Conservation (phyloP, 2,329 filamentous ascomycete genomes). For the Neofusicoccum laricinum region DNA sequence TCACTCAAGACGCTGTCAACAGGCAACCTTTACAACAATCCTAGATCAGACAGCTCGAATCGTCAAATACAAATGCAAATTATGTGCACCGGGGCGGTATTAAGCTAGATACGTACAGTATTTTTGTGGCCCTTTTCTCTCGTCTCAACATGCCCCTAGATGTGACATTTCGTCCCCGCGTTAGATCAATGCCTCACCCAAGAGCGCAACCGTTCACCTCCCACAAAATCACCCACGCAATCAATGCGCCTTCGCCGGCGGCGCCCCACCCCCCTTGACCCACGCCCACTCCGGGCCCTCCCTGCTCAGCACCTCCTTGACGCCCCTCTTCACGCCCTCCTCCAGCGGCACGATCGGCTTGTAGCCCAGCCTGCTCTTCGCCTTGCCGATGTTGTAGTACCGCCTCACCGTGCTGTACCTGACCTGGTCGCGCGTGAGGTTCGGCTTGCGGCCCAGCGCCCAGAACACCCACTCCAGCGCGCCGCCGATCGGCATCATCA, state of each 20-base stretch:
- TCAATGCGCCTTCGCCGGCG: constrained; percentile 2
- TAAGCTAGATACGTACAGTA: too few species aligned
- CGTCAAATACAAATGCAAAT: too few species aligned
- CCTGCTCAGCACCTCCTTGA: constrained; percentile 36
- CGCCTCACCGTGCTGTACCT: constrained; percentile 70
- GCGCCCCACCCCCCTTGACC: constrained; percentile 3
- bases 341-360: constrained; percentile 63
- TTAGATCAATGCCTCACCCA: too few species aligned
- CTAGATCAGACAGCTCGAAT: too few species aligned
- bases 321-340: constrained; percentile 56
- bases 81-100: too few species aligned
- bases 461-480: constrained; percentile 47
- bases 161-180: too few species aligned
- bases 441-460: constrained; percentile 44
- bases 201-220: too few species aligned
- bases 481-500: constrained; percentile 42
- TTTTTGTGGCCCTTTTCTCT: too few species aligned
- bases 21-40: too few species aligned
- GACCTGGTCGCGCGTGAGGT: constrained; percentile 48
- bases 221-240: too few species aligned
- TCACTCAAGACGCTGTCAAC: too few species aligned
- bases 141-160: too few species aligned
- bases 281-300: constrained; percentile 15
- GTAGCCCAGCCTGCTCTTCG: constrained; percentile 68
- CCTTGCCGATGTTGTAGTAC: constrained; percentile 76